Base-by-base conservation (phyloP, 371 early-diverging fungal species). In the Synchytrium microbalum region DNA sequence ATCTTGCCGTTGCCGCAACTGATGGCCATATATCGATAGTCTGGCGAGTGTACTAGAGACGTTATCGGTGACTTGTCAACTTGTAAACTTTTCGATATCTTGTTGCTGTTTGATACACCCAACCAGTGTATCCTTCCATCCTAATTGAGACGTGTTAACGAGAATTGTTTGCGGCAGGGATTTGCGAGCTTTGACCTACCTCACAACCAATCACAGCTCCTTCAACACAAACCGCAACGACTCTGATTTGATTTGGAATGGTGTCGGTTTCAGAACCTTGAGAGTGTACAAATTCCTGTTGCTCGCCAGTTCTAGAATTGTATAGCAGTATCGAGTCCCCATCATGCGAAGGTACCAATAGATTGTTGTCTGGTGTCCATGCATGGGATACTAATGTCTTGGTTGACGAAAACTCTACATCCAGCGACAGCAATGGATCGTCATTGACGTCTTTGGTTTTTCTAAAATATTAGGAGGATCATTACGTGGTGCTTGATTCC, bases 361-460 rank as follows among this genome's bases (percentile, higher is more conserved):
- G 46, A 19, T 38, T 38, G 5, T 5, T 19, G 19, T 38, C 46
- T 19, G 46, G 46, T 38, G 46, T 38, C 46, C 46, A 38, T 38
- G 46, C n/a, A n/a, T 27, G 57, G n/a, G 10, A 10, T 10, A n/a
- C 30, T 29, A 56, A n/a, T 56, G 5, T 5, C 16, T 56, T 25
- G 30, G 5, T 27, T 56, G 26, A n/a, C 10, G 27, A 5, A 10
- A 56, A 76, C 79, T 69, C 67, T 51, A 29, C 79, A 76, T 14
- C 73, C 76, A 19, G 68, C 26, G 26, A 70, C 58, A 10, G 46
- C 19, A 38, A 38, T 38, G 46, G 46, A 38, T 38, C 19, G 46
- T 38, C 46, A 19, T 38, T 38, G 46, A 38, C 5, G 19, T 38
- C 46, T 38, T 38, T 38, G 46, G 10, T 38, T 38, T 38, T 38